Evolutionary conservation across 345 rosid genomes (phyloP), one percentile per base, ranked within the genome.

Genomic region (Euphorbia pulcherrima): DNA sequence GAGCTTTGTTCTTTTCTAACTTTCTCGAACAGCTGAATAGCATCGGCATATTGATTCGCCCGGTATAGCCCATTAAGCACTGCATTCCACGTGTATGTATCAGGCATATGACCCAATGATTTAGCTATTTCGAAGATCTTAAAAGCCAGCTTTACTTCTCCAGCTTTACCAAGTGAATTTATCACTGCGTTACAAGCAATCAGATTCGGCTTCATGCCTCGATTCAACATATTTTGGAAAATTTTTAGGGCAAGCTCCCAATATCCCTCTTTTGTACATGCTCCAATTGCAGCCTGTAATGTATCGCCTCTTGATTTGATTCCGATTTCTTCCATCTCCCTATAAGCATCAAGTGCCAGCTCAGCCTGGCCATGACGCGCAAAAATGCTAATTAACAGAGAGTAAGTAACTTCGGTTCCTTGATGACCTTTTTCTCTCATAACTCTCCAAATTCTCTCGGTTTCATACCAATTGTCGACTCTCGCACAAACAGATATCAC

Each of bases 61-160:
- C 80, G 80, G 77, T 86, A 83, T 71, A 90, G 68, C 50, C 84
- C 91, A 60, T 79, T 70, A 33, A 88, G 83, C 68, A 88, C 70
- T 6, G 93, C 89, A 61, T 92, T 87, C 94, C 90, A 81, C 4
- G 98, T 90, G 80, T 85, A 92, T 67, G 68, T 84, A 72, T 90
- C 97, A 0, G 93, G 88, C 21, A 54, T 56, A 75, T 87, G 88
- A 64, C 92, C 90, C 60, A 90, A 59, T 20, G 80, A 72, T 60
- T 78, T 82, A 53, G 76, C 74, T 46, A 74, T 65, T 72, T 71
- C 68, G 70, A 84, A 83, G 40, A 86, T 82, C 76, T 78, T 80
- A 75, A 87, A 86, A 53, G 90, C 92, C 66, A 80, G 71, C 61
- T 84, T 71, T 14, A 78, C 80, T 57, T 86, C 73, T 9, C 97